Evolutionary conservation across 495 filamentous ascomycete genomes (phyloP).

Genomic region (Ascodesmis nigricans): DNA sequence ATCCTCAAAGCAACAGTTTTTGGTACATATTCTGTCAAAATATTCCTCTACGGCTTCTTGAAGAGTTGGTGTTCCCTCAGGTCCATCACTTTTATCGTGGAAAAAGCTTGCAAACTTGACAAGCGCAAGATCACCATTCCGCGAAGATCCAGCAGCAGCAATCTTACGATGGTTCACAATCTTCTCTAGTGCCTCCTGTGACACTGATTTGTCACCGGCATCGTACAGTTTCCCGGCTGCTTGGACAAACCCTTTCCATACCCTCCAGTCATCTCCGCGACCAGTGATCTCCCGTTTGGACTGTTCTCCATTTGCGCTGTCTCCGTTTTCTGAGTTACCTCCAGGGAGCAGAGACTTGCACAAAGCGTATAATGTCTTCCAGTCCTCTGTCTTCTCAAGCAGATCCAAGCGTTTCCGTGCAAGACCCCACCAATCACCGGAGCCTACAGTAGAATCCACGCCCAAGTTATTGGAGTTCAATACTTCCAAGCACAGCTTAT

Average conservation of each 20-base stretch:
- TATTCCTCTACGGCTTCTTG: conserved; percentile 28
- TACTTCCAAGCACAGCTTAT: conserved; percentile 29
- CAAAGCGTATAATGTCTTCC: conserved; percentile 28
- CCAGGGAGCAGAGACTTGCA: conserved; percentile 25
- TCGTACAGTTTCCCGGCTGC: conserved; percentile 22
- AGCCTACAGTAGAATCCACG: conserved; percentile 29
- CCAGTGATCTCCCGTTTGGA: conserved; percentile 23
- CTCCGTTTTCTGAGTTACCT: conserved; percentile 8
- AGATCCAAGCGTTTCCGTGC: conserved; percentile 27
- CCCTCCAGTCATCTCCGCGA: conserved; percentile 34
- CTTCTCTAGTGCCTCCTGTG: conserved; percentile 13
- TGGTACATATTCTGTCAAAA: conserved; percentile 29
- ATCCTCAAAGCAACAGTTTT: conserved; percentile 34
- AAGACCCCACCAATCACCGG: conserved; percentile 31
- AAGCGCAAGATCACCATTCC: conserved; percentile 22
- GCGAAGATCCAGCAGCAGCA: conserved; percentile 20
- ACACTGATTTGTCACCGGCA: conserved; percentile 14
- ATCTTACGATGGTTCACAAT: conserved; percentile 20
- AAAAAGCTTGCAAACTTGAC: conserved; percentile 20
- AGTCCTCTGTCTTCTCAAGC: conserved; percentile 27
- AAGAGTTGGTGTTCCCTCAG: conserved; percentile 23
- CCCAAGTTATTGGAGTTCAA: conserved; percentile 32
- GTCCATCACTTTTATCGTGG: conserved; percentile 18
- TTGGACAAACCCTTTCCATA: conserved; percentile 29
- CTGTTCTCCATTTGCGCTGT: conserved; percentile 13